These are phyloP conservation scores for Exophiala lecanii-corni DNA, from an alignment of 2,329 filamentous ascomycete species.

Conservation along the genomic window DNA sequence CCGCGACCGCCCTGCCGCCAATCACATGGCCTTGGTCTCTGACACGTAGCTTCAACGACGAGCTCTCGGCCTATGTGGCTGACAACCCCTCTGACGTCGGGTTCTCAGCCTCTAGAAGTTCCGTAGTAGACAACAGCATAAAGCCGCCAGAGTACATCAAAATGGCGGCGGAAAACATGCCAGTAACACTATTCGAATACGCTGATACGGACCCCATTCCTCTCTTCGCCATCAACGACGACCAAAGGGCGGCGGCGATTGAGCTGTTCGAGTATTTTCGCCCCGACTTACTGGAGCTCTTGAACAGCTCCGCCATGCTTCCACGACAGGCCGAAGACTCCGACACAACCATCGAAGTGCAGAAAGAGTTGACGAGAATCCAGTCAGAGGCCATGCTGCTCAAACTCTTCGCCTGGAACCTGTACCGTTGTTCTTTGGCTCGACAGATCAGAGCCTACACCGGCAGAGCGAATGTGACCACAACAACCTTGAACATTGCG, in stretches of 20 bases:
- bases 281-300: not conserved
- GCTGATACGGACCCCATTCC: slow-evolving; percentile 1
- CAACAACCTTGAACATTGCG: slow-evolving; percentile 2
- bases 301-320: slow-evolving; percentile 2
- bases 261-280: not conserved
- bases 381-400: not conserved
- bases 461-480: slow-evolving; percentile 1
- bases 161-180: too few species aligned
- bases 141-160: too few species aligned
- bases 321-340: slow-evolving; percentile 2
- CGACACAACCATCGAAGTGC: slow-evolving; percentile 1
- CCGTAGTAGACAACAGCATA: too few species aligned
- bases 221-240: slow-evolving; percentile 2
- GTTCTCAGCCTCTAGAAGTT: too few species aligned
- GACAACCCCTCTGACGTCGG: too few species aligned
- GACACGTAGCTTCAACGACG: too few species aligned
- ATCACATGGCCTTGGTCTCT: too few species aligned
- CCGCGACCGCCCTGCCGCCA: too few species aligned
- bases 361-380: slow-evolving; percentile 1
- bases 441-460: slow-evolving; percentile 2
- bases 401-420: not conserved
- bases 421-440: not conserved
- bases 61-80: too few species aligned
- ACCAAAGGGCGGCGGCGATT: slow-evolving; percentile 1
- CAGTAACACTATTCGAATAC: not conserved